A percentile compares a stretch with the other conserved stretches of the same genome.
Conservation (phyloP, 1,139 yeast genomes). For the Lodderomyces metapsilosis region DNA sequence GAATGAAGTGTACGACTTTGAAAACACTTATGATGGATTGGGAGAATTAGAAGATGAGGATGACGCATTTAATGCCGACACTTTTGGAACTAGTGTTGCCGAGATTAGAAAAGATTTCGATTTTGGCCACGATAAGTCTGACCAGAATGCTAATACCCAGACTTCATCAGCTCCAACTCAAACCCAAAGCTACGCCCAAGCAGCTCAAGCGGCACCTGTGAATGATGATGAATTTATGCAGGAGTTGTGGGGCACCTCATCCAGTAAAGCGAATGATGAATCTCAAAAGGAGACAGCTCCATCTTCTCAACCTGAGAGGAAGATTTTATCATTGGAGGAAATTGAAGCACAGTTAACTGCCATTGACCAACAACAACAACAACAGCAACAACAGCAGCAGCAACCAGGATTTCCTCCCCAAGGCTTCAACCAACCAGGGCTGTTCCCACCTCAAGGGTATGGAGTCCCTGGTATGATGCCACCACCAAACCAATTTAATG, state of each 20-base stretch:
- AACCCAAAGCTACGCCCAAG: slow-evolving; percentile 59
- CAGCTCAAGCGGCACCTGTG: slow-evolving; percentile 36
- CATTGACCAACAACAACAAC: slow-evolving; percentile 33
- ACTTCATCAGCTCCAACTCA: slow-evolving; percentile 18
- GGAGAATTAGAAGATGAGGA: slow-evolving; percentile 75
- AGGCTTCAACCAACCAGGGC: slow-evolving; percentile 17
- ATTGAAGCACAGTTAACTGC: slow-evolving; percentile 71
- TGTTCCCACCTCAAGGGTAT: slow-evolving; percentile 26
- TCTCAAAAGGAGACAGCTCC: slow-evolving; percentile 14
- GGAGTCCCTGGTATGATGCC: slow-evolving; percentile 42
- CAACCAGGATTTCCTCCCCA: slow-evolving; percentile 20
- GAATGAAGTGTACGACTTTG: slow-evolving; percentile 60
- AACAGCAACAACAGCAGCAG: slow-evolving; percentile 20
- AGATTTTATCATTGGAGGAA: slow-evolving; percentile 67
- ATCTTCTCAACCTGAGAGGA: slow-evolving; percentile 28
- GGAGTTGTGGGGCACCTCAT: slow-evolving; percentile 48
- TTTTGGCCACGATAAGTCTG: slow-evolving; percentile 48
- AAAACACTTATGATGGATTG: slow-evolving; percentile 80
- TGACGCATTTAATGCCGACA: slow-evolving; percentile 83
- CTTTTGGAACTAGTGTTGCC: slow-evolving; percentile 65
- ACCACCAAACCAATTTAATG: slow-evolving; percentile 27
- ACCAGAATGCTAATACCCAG: slow-evolving; percentile 4
- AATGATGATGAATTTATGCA: slow-evolving; percentile 52
- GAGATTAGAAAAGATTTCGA: slow-evolving; percentile 70
- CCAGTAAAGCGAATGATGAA: slow-evolving; percentile 16